Conservation (phyloP, 2,329 filamentous ascomycete genomes). For the Fusarium buharicum region DNA sequence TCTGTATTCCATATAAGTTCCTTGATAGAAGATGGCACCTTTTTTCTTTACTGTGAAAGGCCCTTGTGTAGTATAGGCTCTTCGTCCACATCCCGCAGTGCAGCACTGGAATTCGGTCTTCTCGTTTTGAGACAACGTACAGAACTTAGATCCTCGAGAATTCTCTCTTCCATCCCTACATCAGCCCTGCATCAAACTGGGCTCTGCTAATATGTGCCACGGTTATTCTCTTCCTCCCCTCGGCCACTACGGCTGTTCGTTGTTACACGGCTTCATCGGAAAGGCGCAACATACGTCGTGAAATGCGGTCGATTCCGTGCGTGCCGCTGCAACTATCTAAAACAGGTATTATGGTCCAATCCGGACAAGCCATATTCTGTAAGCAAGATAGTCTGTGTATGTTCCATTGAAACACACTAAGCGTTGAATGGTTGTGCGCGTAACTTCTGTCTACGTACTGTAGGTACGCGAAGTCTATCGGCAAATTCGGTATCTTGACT, state of each 20-base stretch:
- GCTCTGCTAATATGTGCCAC: constrained; percentile 12
- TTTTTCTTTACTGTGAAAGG: not conserved
- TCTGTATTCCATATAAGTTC: not conserved
- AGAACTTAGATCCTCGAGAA: constrained; percentile 17
- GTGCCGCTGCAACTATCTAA: constrained; percentile 19
- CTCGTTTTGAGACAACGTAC: constrained; percentile 20
- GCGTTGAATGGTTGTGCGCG: not conserved
- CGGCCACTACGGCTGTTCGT: not conserved
- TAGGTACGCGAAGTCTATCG: too few relatives aligned
- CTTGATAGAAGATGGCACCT: not conserved
- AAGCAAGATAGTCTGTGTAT: not conserved
- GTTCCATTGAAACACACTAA: constrained; percentile 11
- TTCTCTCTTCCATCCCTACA: constrained; percentile 31
- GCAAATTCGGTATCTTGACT: not conserved
- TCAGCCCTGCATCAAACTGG: constrained; percentile 22
- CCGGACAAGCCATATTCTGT: not conserved
- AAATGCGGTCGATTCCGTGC: constrained; percentile 18
- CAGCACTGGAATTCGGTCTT: constrained; percentile 27
- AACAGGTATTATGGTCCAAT: constrained; percentile 11
- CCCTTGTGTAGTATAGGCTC: too few relatives aligned
- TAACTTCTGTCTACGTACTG: not conserved
- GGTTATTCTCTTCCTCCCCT: too few relatives aligned
- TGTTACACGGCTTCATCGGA: constrained; percentile 14
- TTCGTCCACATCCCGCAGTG: not conserved
- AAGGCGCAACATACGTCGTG: constrained; percentile 8